Percentiles rank a stretch among this genome's conserved stretches.
These are phyloP conservation scores for Aspergillus udagawae DNA, from an alignment of 2,329 filamentous ascomycete species.

Conservation along the genomic window DNA sequence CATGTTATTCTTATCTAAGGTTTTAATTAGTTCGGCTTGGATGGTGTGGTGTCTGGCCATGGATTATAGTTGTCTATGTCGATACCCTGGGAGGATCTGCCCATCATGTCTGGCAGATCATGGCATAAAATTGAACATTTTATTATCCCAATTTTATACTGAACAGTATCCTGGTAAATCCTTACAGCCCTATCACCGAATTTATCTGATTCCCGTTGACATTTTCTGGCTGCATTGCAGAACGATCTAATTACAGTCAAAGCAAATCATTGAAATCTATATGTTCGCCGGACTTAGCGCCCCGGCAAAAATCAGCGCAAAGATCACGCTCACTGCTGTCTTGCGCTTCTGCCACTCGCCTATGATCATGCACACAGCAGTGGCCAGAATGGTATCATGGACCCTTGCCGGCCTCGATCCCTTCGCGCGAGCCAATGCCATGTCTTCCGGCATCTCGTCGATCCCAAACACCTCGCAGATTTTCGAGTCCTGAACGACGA, in stretches of 20 bases:
- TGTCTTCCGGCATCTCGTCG: not conserved
- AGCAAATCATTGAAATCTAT: not conserved
- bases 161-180: too few relatives aligned
- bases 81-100: not conserved
- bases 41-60: not conserved
- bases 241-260: too few relatives aligned
- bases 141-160: not conserved
- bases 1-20: not conserved
- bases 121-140: not conserved
- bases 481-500: constrained; percentile 8
- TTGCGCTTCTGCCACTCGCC: constrained; percentile 11
- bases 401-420: not conserved
- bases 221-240: not conserved
- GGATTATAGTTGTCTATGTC: not conserved
- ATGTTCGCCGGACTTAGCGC: not conserved
- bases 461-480: constrained; percentile 4
- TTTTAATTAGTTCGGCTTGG: not conserved
- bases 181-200: too few relatives aligned
- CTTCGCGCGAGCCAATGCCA: not conserved
- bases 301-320: not conserved
- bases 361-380: constrained; percentile 16
- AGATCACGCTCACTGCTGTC: not conserved
- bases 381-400: constrained; percentile 11
- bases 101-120: not conserved
- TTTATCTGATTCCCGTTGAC: too few relatives aligned